Conservation (phyloP, 2,329 filamentous ascomycete genomes). For the Colletotrichum sp. region DNA sequence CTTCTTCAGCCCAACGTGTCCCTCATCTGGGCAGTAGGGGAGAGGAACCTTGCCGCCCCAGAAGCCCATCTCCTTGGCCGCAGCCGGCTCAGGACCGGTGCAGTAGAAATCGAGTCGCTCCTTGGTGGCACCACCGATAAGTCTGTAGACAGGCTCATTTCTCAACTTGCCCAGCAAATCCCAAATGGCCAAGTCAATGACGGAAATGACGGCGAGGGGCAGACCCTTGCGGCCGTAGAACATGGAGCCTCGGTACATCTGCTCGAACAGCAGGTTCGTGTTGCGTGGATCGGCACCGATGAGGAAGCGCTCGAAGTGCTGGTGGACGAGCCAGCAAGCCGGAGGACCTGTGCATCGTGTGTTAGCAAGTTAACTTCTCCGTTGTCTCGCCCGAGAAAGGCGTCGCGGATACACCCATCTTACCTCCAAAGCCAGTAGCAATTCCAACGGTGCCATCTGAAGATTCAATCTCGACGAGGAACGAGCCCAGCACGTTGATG, state of each 20-base stretch:
- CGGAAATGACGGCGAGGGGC: conserved; percentile 88
- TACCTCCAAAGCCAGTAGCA: conserved; percentile 88
- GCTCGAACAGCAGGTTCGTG: conserved; percentile 91
- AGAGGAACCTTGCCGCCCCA: conserved; percentile 89
- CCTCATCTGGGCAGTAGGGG: conserved; percentile 89
- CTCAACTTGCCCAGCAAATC: conserved; percentile 90
- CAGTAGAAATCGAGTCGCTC: conserved; percentile 91
- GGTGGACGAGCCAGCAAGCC: conserved; percentile 90
- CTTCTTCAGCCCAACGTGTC: conserved; percentile 80
- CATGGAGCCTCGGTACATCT: conserved; percentile 96
- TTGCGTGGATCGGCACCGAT: conserved; percentile 88
- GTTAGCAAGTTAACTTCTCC: neutral
- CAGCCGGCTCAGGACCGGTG: conserved; percentile 83
- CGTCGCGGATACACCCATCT: conserved; percentile 14
- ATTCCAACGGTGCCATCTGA: conserved; percentile 92
- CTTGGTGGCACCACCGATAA: conserved; percentile 90
- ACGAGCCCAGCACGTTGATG: conserved; percentile 93
- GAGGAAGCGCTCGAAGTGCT: conserved; percentile 93
- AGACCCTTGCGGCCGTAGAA: conserved; percentile 96
- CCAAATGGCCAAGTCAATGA: conserved; percentile 93
- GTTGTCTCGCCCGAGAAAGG: neutral
- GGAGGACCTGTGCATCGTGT: conserved; percentile 66
- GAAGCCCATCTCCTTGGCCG: conserved; percentile 87
- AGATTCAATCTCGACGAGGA: conserved; percentile 88
- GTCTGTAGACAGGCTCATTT: conserved; percentile 91